Percentiles rank a stretch among this genome's conserved stretches.
These are phyloP conservation scores for Pseudogymnoascus pannorum DNA, from an alignment of 2,329 filamentous ascomycete genomes.

Conservation along the genomic window DNA sequence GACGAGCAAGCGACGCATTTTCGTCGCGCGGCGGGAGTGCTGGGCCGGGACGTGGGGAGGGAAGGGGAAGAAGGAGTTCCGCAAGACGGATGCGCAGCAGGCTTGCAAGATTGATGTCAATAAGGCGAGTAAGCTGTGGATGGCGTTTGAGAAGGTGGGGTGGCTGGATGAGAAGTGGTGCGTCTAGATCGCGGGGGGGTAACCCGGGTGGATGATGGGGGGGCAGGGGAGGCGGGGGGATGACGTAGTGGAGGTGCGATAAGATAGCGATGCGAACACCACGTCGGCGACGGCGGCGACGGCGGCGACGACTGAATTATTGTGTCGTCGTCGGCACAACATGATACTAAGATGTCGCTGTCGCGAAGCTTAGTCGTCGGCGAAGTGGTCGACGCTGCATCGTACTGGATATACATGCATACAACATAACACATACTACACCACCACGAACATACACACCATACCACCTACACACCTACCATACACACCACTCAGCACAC, in stretches of 20 bases:
- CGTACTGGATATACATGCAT: neutral
- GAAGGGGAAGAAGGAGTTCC: constrained; percentile 70
- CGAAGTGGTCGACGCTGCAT: neutral
- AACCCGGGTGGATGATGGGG: neutral
- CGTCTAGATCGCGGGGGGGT: neutral
- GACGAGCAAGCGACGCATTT: constrained; percentile 88
- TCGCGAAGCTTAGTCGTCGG: neutral
- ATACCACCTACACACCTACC: neutral
- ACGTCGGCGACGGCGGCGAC: neutral
- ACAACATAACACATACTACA: neutral
- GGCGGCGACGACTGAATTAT: neutral
- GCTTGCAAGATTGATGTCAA: constrained; percentile 98
- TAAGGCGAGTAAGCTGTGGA: constrained; percentile 90
- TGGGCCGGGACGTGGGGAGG: constrained; percentile 25
- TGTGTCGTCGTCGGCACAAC: neutral
- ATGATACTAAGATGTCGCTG: neutral
- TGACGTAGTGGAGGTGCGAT: neutral
- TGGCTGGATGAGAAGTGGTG: constrained; percentile 57
- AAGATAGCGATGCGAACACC: neutral
- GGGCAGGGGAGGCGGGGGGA: neutral
- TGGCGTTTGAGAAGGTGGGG: constrained; percentile 76
- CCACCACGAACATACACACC: neutral
- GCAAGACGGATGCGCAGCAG: constrained; percentile 91
- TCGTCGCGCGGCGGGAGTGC: constrained; percentile 64
- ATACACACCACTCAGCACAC: neutral